phyloP scores from a whole-genome alignment of 1,284 basidiomycete species.

The Pseudozyma flocculosa region DNA sequence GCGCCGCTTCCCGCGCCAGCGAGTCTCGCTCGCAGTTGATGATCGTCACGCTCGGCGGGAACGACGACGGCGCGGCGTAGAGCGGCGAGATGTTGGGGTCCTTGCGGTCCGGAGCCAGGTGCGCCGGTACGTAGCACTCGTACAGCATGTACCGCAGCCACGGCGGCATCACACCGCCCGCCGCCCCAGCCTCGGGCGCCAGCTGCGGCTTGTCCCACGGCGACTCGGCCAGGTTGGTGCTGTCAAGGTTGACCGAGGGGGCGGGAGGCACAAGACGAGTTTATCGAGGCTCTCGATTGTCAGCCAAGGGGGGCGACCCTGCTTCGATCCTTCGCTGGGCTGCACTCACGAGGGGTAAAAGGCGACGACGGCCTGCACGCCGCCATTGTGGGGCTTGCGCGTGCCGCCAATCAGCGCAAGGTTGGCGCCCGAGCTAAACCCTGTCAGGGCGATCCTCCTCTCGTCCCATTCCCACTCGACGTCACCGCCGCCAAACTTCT shows the following conservation, averaged over 20 bases:
- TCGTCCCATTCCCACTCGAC: conserved; percentile 31
- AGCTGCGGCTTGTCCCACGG: conserved; percentile 34
- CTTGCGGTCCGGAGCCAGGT: conserved; percentile 20
- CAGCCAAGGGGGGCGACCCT: too few relatives aligned
- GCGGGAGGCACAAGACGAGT: too few relatives aligned
- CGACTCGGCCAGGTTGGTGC: conserved; percentile 36
- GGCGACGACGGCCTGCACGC: conserved; percentile 26
- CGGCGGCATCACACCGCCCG: conserved; percentile 27
- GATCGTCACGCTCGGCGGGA: conserved; percentile 26
- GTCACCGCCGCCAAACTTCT: conserved; percentile 19
- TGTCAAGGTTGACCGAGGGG: neutral
- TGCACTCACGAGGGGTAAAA: conserved; percentile 32
- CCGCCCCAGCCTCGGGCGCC: conserved; percentile 15
- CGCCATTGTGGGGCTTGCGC: conserved; percentile 11
- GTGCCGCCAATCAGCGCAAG: conserved; percentile 25
- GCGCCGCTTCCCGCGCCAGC: conserved; percentile 22
- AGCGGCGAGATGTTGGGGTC: conserved; percentile 34
- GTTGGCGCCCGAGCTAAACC: conserved; percentile 40
- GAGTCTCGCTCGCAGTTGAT: conserved; percentile 32
- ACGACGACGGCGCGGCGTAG: conserved; percentile 16
- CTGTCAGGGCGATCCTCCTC: conserved; percentile 29
- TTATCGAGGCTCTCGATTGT: too few relatives aligned
- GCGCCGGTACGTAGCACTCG: conserved; percentile 22
- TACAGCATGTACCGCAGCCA: conserved; percentile 32
- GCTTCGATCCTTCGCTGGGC: too few relatives aligned